These are phyloP conservation scores for Dictyostelium purpureum DNA, from an alignment of 78 protist genomes.

Conservation along the genomic window DNA sequence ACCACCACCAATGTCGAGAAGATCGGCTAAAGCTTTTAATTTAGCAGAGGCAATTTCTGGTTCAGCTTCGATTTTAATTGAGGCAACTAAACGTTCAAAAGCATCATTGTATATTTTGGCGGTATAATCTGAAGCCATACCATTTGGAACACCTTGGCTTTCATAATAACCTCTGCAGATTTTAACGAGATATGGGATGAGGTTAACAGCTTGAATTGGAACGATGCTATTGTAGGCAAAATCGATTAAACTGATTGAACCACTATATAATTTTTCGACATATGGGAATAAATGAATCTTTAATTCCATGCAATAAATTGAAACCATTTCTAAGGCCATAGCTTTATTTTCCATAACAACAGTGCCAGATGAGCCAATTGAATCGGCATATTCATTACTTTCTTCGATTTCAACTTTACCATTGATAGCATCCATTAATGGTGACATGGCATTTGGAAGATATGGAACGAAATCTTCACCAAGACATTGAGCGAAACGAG, in stretches of 20 bases:
- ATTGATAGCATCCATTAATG: conserved; percentile 78
- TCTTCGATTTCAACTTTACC: conserved; percentile 35
- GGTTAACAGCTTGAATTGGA: conserved; percentile 8
- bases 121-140: not conserved
- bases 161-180: not conserved
- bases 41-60: not conserved
- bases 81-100: not conserved
- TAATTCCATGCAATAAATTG: conserved; percentile 73
- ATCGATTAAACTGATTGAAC: conserved; percentile 51
- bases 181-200: conserved; percentile 38
- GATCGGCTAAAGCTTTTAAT: not conserved
- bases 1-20: not conserved
- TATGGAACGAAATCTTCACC: conserved; percentile 90
- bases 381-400: not conserved
- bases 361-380: conserved; percentile 8
- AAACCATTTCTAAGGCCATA: conserved; percentile 85
- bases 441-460: conserved; percentile 83
- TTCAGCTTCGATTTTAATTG: not conserved
- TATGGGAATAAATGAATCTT: conserved; percentile 63
- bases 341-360: conserved; percentile 89
- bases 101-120: not conserved
- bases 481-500: conserved; percentile 89
- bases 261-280: conserved; percentile 26
- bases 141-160: not conserved
- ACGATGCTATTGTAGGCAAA: conserved; percentile 76